phyloP scores from a whole-genome alignment of 2,329 filamentous ascomycete genomes.

The Hymenoscyphus fraxineus region DNA sequence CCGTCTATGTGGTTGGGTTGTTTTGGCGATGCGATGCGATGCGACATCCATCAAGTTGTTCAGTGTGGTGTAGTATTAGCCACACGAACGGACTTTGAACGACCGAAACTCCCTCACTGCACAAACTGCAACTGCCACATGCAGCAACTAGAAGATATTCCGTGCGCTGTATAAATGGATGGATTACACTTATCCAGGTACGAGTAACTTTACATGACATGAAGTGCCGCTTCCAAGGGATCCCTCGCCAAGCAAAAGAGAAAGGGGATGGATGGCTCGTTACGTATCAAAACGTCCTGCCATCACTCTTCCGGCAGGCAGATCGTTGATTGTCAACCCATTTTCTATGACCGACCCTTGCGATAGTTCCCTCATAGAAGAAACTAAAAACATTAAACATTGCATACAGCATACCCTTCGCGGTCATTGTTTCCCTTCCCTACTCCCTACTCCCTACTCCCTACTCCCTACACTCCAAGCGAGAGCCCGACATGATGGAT shows the following conservation, averaged over 20 bases:
- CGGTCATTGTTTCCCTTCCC: neutral
- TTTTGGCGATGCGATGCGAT: neutral
- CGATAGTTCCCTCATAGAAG: neutral
- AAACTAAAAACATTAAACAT: neutral
- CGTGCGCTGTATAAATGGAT: too few species aligned
- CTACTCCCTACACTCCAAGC: neutral
- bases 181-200: too few species aligned
- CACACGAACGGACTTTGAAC: neutral
- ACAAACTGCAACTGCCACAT: neutral
- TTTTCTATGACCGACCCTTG: neutral
- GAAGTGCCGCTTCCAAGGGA: too few species aligned
- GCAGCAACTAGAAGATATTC: too few species aligned
- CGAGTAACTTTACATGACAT: too few species aligned
- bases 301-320: neutral
- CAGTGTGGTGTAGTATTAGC: neutral
- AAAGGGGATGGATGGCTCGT: neutral
- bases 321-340: neutral
- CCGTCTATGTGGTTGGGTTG: neutral
- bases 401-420: neutral
- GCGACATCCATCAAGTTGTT: neutral
- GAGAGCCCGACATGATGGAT: neutral
- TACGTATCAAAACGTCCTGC: neutral
- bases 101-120: neutral
- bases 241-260: too few species aligned
- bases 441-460: neutral